A percentile compares a stretch with the other conserved stretches of the same genome.
phyloP scores from a whole-genome alignment of 768 basidiomycete genomes.

The Leccinum boreale region DNA sequence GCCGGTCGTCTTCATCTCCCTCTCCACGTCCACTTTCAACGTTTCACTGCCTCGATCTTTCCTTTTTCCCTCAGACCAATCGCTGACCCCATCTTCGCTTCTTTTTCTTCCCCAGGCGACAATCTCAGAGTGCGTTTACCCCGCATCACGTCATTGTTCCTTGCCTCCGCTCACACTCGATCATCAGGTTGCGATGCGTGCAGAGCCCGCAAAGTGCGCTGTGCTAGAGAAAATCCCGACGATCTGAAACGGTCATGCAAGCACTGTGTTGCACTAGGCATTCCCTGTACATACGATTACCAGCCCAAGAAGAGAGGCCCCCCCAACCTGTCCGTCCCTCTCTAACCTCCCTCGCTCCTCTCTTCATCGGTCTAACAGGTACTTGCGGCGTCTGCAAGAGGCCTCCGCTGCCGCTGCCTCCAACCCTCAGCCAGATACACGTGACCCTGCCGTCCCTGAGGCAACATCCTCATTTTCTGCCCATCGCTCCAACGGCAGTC shows the following conservation, averaged over 20 bases:
- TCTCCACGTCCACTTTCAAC: neutral
- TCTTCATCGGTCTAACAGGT: constrained; percentile 39
- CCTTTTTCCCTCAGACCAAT: constrained; percentile 27
- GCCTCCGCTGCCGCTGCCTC: constrained; percentile 59
- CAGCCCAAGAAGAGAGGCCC: constrained; percentile 93
- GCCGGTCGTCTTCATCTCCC: constrained; percentile 36
- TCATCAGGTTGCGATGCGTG: constrained; percentile 79
- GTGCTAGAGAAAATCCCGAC: constrained; percentile 75
- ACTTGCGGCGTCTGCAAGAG: constrained; percentile 77
- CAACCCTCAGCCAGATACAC: constrained; percentile 29
- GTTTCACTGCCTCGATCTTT: constrained; percentile 23
- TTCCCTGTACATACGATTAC: constrained; percentile 88
- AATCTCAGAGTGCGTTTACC: constrained; percentile 69
- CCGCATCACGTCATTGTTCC: constrained; percentile 23
- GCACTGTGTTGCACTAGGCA: constrained; percentile 78
- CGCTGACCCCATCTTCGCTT: constrained; percentile 28
- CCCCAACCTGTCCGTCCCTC: constrained; percentile 71
- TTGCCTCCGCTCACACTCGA: constrained; percentile 20
- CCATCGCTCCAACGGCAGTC: constrained; percentile 39
- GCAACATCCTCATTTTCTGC: constrained; percentile 46
- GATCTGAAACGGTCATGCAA: constrained; percentile 80
- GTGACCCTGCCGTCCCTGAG: constrained; percentile 37
- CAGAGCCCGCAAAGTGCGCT: constrained; percentile 82
- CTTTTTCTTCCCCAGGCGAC: constrained; percentile 53
- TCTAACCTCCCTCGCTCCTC: neutral